phyloP scores from a whole-genome alignment of 331 rosid genomes.

The Malus hybrid region DNA sequence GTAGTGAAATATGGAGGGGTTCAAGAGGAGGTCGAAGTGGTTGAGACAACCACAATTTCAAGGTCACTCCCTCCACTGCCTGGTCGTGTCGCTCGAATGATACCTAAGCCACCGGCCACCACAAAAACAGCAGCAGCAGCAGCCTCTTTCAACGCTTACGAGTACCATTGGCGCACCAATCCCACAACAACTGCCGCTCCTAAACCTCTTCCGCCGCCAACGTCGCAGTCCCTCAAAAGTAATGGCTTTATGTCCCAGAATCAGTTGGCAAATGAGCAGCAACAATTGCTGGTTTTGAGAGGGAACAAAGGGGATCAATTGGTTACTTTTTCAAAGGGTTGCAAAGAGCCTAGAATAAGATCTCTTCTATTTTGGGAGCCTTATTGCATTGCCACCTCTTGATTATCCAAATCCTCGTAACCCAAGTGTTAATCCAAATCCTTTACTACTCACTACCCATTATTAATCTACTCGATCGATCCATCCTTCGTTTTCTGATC shows the following conservation, averaged over 20 bases:
- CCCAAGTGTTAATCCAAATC: slow-evolving; percentile 23
- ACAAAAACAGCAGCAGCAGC: slow-evolving; percentile 16
- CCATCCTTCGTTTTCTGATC: slow-evolving; percentile 18
- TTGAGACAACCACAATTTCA: slow-evolving; percentile 23
- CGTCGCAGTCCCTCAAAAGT: slow-evolving; percentile 10
- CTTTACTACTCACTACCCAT: background rate
- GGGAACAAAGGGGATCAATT: slow-evolving; percentile 60
- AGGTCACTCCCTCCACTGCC: slow-evolving; percentile 65
- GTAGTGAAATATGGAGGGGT: slow-evolving; percentile 27
- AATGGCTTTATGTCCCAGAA: slow-evolving; percentile 12
- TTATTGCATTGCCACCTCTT: slow-evolving; percentile 84
- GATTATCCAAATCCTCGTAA: slow-evolving; percentile 8
- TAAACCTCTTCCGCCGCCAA: slow-evolving; percentile 13
- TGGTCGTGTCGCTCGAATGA: slow-evolving; percentile 31
- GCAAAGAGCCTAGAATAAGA: slow-evolving; percentile 58
- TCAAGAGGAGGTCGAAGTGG: background rate
- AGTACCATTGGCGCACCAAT: slow-evolving; percentile 59
- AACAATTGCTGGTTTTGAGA: slow-evolving; percentile 41
- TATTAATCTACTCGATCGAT: slow-evolving; percentile 12
- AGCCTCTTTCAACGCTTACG: slow-evolving; percentile 57
- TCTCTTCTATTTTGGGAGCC: slow-evolving; percentile 64
- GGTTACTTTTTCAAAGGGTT: slow-evolving; percentile 48
- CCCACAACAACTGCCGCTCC: slow-evolving; percentile 11
- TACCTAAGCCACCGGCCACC: slow-evolving; percentile 21
- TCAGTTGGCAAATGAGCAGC: slow-evolving; percentile 27